phyloP scores from a whole-genome alignment of 164 flowering plant genomes.

The Stephania cephalantha region DNA sequence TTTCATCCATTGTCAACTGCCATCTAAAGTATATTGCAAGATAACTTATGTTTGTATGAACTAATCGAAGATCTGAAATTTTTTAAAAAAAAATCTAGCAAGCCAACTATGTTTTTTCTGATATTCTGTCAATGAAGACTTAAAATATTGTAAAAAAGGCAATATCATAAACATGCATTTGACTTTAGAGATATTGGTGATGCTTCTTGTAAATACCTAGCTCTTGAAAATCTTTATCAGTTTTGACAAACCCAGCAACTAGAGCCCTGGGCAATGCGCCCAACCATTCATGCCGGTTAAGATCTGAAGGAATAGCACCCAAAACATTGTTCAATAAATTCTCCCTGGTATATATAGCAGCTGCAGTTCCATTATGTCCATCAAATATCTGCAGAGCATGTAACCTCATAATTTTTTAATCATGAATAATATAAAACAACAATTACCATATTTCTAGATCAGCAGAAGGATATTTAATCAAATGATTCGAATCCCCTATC shows the following conservation, averaged over 20 bases:
- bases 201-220: slow-evolving; percentile 41
- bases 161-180: neutral
- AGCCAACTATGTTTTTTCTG: neutral
- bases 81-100: neutral
- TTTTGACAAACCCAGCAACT: slow-evolving; percentile 96
- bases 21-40: neutral
- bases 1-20: neutral
- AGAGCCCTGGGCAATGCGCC: slow-evolving; percentile 94
- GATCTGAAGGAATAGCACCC: slow-evolving; percentile 78
- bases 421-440: neutral
- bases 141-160: neutral
- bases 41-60: neutral
- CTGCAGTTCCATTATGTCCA: slow-evolving; percentile 96
- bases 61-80: neutral
- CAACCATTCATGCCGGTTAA: slow-evolving; percentile 89
- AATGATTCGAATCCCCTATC: neutral
- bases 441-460: neutral
- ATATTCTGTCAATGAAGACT: neutral
- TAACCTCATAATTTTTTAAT: neutral
- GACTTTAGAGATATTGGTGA: neutral
- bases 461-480: neutral
- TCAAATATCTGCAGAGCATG: slow-evolving; percentile 75
- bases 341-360: slow-evolving; percentile 94
- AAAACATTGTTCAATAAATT: slow-evolving; percentile 79
- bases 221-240: slow-evolving; percentile 93